Percentiles rank a stretch among this genome's conserved stretches.
Conservation (phyloP, 176 grass and related monocot species). For the Tillandsia fasciculata region DNA sequence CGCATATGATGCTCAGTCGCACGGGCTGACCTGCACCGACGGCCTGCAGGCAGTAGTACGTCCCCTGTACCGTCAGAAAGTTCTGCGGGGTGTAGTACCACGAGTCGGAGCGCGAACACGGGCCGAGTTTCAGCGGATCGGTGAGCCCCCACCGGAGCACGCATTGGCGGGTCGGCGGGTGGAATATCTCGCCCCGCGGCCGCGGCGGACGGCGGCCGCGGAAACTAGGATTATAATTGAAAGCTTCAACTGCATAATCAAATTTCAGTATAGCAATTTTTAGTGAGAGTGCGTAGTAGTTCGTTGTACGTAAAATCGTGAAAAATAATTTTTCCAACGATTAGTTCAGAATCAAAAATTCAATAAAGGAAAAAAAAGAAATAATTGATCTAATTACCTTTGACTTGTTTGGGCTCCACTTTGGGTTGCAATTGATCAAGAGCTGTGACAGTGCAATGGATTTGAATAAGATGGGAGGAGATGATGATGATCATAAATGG, state of each 20-base stretch:
- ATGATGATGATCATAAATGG: not conserved
- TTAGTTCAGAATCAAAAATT: too few species aligned
- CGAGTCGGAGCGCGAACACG: slow-evolving; percentile 20
- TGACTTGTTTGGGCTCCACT: slow-evolving; percentile 5
- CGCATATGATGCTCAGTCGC: slow-evolving; percentile 25
- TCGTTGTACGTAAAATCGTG: too few species aligned
- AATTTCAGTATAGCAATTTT: not conserved
- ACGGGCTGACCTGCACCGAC: slow-evolving; percentile 10
- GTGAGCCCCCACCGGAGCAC: slow-evolving; percentile 4
- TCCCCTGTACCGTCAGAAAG: slow-evolving; percentile 17
- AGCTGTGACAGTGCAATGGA: slow-evolving; percentile 3
- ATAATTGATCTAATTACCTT: not conserved
- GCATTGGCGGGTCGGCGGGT: slow-evolving; percentile 23
- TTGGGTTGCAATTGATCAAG: not conserved
- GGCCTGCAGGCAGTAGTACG: slow-evolving; percentile 27
- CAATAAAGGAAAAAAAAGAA: not conserved
- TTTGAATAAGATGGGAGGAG: not conserved
- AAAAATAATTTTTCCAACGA: not conserved
- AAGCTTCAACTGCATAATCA: slow-evolving; percentile 5
- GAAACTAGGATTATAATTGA: too few species aligned
- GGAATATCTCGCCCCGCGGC: slow-evolving; percentile 21
- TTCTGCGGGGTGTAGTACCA: slow-evolving; percentile 37
- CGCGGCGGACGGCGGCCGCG: not conserved
- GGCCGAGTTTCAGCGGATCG: slow-evolving; percentile 23
- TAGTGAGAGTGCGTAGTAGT: not conserved